Evolutionary conservation across 2,329 filamentous ascomycete species (phyloP).

Genomic region (Ceratocystis eucalypticola): DNA sequence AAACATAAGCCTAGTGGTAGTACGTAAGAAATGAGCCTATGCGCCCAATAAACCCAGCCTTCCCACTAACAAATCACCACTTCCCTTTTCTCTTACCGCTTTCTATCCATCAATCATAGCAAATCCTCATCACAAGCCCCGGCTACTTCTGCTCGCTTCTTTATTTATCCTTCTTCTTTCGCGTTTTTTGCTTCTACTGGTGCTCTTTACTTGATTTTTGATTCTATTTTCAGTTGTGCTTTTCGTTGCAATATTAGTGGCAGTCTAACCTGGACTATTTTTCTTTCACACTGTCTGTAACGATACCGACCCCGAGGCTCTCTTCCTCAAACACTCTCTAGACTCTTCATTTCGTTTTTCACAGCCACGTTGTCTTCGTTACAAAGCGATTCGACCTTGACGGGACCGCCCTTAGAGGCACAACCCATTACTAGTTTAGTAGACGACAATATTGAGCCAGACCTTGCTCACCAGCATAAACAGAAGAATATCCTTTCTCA

Average conservation of each 20-base stretch:
- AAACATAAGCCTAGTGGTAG: background rate
- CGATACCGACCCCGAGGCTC: background rate
- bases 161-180: background rate
- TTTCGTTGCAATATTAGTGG: too few relatives aligned
- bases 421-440: conserved; percentile 11
- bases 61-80: conserved; percentile 10
- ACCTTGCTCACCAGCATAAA: conserved; percentile 3
- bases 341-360: conserved; percentile 17
- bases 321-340: background rate
- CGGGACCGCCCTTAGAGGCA: conserved; percentile 18
- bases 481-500: conserved; percentile 13
- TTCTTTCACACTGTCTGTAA: background rate
- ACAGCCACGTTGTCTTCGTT: conserved; percentile 34
- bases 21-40: background rate
- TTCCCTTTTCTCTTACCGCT: conserved; percentile 3
- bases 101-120: background rate
- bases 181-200: background rate
- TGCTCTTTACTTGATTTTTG: too few relatives aligned
- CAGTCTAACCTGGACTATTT: too few relatives aligned
- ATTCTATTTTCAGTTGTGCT: too few relatives aligned
- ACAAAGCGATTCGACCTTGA: conserved; percentile 9
- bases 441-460: conserved; percentile 5
- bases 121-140: background rate
- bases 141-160: background rate
- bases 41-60: background rate